phyloP scores from a whole-genome alignment of 148 eudicot species.

The Polygonum maritimum region DNA sequence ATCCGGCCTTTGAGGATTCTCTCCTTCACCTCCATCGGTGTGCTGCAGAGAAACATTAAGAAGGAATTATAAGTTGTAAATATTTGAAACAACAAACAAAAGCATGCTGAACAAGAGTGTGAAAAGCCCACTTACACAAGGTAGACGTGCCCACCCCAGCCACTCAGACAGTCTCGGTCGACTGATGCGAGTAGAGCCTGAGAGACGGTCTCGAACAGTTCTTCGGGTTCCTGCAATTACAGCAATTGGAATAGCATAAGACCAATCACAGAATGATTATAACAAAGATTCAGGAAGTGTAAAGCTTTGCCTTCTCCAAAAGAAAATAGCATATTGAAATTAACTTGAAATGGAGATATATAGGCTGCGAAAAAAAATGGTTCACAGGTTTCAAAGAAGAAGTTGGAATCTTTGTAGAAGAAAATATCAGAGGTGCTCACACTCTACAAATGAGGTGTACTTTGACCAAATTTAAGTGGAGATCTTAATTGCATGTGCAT shows the following conservation, averaged over 20 bases:
- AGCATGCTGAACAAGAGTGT: neutral
- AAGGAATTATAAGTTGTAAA: neutral
- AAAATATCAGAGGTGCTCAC: too few species aligned
- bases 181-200: constrained; percentile 86
- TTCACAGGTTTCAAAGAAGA: too few species aligned
- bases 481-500: too few species aligned
- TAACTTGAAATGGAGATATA: too few species aligned
- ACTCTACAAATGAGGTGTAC: too few species aligned
- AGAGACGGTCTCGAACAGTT: constrained; percentile 86
- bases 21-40: constrained; percentile 89
- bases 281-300: neutral
- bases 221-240: constrained; percentile 71
- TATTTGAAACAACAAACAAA: neutral
- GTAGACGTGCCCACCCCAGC: constrained; percentile 98
- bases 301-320: too few species aligned
- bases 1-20: constrained; percentile 87
- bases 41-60: constrained; percentile 28
- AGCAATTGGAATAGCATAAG: neutral
- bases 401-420: too few species aligned
- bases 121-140: constrained; percentile 57
- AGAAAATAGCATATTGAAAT: too few species aligned
- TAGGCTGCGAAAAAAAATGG: too few species aligned
- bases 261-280: neutral
- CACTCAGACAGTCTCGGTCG: constrained; percentile 90
- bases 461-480: too few species aligned